Base-by-base conservation (phyloP, 441 rosid genomes). In the Corymbia citriodora region DNA sequence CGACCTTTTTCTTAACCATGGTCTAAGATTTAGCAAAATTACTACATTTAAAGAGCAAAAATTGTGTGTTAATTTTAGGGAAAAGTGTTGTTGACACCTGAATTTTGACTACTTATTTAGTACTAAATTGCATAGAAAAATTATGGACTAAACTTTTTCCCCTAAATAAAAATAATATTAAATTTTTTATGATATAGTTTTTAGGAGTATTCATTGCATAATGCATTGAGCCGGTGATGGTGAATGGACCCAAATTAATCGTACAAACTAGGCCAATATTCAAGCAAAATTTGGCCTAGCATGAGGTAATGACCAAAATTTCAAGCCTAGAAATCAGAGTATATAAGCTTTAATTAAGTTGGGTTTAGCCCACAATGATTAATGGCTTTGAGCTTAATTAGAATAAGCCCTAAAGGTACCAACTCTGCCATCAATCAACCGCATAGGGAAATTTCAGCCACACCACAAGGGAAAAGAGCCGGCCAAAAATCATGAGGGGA, bases 91-190 rank as follows among this genome's bases (percentile, higher is more conserved):
- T 55, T 55, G 61, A 55, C 0, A 55, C 61, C 19, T 21, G 0
- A 57, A 8, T 21, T 57, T 55, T 57, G 27, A 57, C 0, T 57
- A 2, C 27, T 21, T 57, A 57, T 57, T 55, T 9, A 21, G 61
- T 57, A 57, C 9, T 57, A 57, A 57, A 57, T 57, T 57, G 61
- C 1, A 57, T 21, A 21, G 27, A 57, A 57, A 57, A 57, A 21
- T 57, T 57, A 57, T 25, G 27, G 61, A 0, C 12, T 21, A 57
- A 57, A 21, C 0, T 57, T 57, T 57, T 8, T 2, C 0, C 61
- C 27, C 12, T 9, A 57, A 21, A 57, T 0, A 57, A 57, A 55
- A 57, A 57, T 57, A 57, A 57, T 57, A 57, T 57, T 57, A 57
- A 57, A 9, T 57, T 9, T 4, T 12, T 19, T 57, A 4, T 57